Base-by-base conservation (phyloP, 1,284 basidiomycete genomes). In the Malassezia furfur region DNA sequence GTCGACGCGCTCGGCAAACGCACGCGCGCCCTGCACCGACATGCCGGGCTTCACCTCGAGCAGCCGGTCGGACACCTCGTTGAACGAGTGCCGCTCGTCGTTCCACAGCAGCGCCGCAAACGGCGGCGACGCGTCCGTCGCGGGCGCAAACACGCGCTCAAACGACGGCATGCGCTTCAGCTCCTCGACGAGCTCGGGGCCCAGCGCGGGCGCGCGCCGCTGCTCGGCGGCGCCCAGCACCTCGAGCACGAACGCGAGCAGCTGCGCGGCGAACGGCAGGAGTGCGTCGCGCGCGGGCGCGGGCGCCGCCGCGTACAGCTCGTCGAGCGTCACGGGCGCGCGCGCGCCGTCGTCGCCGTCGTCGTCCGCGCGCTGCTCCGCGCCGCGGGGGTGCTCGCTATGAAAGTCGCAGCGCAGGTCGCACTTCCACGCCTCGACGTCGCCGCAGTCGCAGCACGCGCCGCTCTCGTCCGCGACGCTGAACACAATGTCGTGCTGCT, bases 31-130 rank as follows among this genome's bases (percentile, higher is more conserved):
- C 6, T 80, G 76, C 0, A 87, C 86, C 14, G 45, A 48, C 45
- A 48, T 36, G 25, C 39, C 19, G 6, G 45, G 31, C 32, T 28
- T 34, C 21, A 57, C 55, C 19, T 66, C 66, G 40, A 63, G 57
- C 46, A 57, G 46, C 34, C 40, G 48, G 34, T 72, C 68, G 22
- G 66, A 61, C 53, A 96, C 85, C 70, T 96, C 89, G 50, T 86
- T 85, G 66, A 87, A 88, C 2, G 88, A 91, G 75, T 96, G 94
- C 66, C 91, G 94, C 76, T 99, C 94, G 77, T 96, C 93, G 75
- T 94, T 91, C 91, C 91, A 96, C 2, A 96, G 77, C 17, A 94
- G 79, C 51, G 96, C 81, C 21, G 86, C 86, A 82, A 60, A 91
- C 85, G 62, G 83, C 12, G 63, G 67, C 32, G 41, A 50, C 30